Percentiles rank a stretch among this genome's conserved stretches.
phyloP scores from a whole-genome alignment of 306 rosid genomes.

The Cicer pinnatifidum region DNA sequence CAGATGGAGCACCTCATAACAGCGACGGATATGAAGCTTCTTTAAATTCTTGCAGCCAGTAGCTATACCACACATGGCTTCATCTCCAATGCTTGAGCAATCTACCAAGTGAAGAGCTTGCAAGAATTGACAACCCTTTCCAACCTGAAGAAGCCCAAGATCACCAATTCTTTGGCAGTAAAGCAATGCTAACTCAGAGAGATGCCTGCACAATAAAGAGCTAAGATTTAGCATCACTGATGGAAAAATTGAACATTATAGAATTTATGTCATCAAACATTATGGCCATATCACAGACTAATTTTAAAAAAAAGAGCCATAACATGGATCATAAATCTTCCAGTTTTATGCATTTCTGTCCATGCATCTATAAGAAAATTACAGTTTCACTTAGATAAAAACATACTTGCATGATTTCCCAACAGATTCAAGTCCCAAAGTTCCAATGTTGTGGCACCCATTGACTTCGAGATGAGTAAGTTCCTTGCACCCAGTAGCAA shows the following conservation, averaged over 20 bases:
- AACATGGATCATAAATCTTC: background rate
- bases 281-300: constrained; percentile 22
- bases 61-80: constrained; percentile 83
- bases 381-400: constrained; percentile 40
- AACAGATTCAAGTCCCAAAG: constrained; percentile 75
- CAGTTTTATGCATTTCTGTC: background rate
- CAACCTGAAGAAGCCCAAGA: constrained; percentile 75
- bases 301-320: constrained; percentile 26
- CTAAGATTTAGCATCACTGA: constrained; percentile 42
- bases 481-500: constrained; percentile 88
- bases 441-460: constrained; percentile 95
- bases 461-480: constrained; percentile 92
- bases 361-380: background rate
- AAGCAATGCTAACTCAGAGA: constrained; percentile 75
- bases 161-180: constrained; percentile 88
- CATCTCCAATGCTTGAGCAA: constrained; percentile 92
- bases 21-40: constrained; percentile 89
- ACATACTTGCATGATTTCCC: constrained; percentile 91
- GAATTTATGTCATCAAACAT: constrained; percentile 24
- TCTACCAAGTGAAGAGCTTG: constrained; percentile 92
- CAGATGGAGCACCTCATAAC: constrained; percentile 74
- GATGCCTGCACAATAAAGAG: constrained; percentile 60
- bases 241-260: constrained; percentile 9
- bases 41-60: constrained; percentile 81
- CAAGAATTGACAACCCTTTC: constrained; percentile 83